Base-by-base conservation (phyloP, 2,329 filamentous ascomycete species). In the Mycocentrospora acerina region DNA sequence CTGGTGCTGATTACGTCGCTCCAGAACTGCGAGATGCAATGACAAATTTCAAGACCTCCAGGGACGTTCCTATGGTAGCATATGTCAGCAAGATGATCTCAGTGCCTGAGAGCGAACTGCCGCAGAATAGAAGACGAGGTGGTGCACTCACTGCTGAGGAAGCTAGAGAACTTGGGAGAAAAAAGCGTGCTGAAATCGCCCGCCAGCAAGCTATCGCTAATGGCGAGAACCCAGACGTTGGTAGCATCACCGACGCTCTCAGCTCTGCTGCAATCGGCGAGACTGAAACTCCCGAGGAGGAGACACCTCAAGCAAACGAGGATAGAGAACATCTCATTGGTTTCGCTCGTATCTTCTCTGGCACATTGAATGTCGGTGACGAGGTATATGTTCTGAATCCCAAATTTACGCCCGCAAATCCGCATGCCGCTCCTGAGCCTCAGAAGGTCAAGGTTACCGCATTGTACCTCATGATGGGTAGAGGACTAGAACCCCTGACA, bases 61-160 rank as follows among this genome's bases (percentile, higher is more conserved):
- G 79, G 26, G 76, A 82, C 0, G 85, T 86, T 40, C 90, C 91
- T 0, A 82, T 95, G 0, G 88, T 98, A 2, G 91, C 88, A 7
- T 98, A 95, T 52, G 88, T 98, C 44, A 97, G 91, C 71, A 98
- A 98, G 66, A 96, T 98, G 90, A 88, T 97, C 2, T 93, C 93
- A 0, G 78, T 98, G 10, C 91, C 90, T 0, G 88, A 94, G 59
- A 96, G 88, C 66, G 91, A 98, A 56, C 74, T 98, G 4, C 87
- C 88, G 0, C 81, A 91, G 35, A 95, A 95, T 65, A 94, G 86
- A 66, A 79, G 88, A 30, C 78, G 82, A 12, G 67, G 71, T 12
- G 82, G 71, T 14, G 71, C 83, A 29, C 77, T 97, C 59, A 95
- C 81, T 26, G 86, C 89, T 1, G 93, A 95, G 47, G 93, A 97